Evolutionary conservation across 148 eudicot genomes (phyloP), one percentile per base, ranked within the genome.

Genomic region (Camellia japonica): DNA sequence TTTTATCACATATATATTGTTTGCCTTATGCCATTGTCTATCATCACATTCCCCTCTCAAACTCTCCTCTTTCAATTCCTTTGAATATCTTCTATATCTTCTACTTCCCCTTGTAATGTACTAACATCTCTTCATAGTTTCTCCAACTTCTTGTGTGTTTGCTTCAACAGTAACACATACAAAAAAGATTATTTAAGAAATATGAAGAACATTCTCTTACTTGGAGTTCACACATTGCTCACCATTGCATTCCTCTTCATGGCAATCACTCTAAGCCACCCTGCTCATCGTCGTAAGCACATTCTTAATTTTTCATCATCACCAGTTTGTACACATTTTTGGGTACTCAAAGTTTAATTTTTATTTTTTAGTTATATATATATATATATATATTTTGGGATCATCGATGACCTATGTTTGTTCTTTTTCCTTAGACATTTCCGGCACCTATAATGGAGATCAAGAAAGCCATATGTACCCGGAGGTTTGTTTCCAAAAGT

Each of bases 241-340:
- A 58, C 75, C 76, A 71, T 83, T 68, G 46, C 63, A n/a, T 19
- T 80, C 74, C 42, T 86, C 61, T 78, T 86, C 77, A 55, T 82
- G 74, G 16, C 77, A 30, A 1, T 30, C 38, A 30, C 38, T 30
- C 38, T 30, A 66, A 67, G 84, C 75, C 88, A 86, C 73, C 78
- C 71, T 13, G 86, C 87, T 18, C 79, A 86, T 72, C 88, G 84
- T 60, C 82, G 90, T 86, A 81, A 83, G 87, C 56, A 75, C 14
- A 64, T 51, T 6, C 52, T n/a, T 7, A 4, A 62, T n/a, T 69
- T 64, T 47, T 70, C 13, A 68, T 30, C 38, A 1, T 30, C 38
- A 30, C 38, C 38, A 30, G 16, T 68, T 9, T 68, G 44, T 16
- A 16, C 7, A 7, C 16, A 7, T 42, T 15, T 68, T 19, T 67